Conservation (phyloP, 2,329 filamentous ascomycete species). For the Ophiocordyceps sinensis region DNA sequence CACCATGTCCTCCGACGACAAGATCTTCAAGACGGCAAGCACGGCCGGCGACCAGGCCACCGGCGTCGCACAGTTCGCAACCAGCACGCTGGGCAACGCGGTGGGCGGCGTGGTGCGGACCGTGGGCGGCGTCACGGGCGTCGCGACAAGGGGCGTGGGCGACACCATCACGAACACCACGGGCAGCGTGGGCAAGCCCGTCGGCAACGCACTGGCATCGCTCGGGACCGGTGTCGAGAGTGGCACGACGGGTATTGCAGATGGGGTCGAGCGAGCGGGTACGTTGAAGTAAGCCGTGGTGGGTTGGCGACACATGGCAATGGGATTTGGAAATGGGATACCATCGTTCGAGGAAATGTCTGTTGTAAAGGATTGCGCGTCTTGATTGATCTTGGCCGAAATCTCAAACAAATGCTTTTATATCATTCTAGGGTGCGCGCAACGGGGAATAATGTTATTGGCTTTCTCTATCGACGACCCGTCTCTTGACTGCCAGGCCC, state of each 20-base stretch:
- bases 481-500: no score
- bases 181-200: conserved; percentile 35
- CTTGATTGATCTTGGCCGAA: no score
- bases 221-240: conserved; percentile 38
- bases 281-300: conserved; percentile 29
- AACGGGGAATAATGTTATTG: no score
- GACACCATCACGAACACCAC: conserved; percentile 39
- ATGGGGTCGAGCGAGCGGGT: conserved; percentile 43
- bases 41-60: conserved; percentile 14
- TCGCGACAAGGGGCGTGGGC: conserved; percentile 40
- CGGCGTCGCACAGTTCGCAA: conserved; percentile 23
- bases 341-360: neutral
- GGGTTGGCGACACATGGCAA: neutral
- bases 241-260: conserved; percentile 31
- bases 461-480: no score
- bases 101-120: conserved; percentile 25
- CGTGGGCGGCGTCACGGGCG: conserved; percentile 28
- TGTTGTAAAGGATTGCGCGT: neutral
- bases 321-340: neutral
- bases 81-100: conserved; percentile 24
- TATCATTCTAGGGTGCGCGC: no score
- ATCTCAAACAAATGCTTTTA: no score
- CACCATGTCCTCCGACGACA: conserved; percentile 4
- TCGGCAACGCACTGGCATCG: conserved; percentile 40
- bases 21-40: conserved; percentile 8